A percentile compares a stretch with the other conserved stretches of the same genome.
These are phyloP conservation scores for Yamadazyma sp. DNA, from an alignment of 805 yeast species.

Conservation along the genomic window DNA sequence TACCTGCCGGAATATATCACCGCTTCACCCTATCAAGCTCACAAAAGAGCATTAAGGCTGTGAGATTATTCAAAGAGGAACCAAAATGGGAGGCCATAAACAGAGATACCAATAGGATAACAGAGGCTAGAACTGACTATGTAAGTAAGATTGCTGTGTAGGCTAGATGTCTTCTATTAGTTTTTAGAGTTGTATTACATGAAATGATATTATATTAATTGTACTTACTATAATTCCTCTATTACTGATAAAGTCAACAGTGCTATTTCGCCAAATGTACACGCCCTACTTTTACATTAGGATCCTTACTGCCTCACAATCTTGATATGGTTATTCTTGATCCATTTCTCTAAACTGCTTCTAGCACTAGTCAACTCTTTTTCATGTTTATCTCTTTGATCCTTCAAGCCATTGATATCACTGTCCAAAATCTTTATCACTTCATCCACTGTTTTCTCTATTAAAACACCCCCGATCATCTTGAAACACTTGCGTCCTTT, in stretches of 20 bases:
- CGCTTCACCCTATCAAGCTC: conserved; percentile 73
- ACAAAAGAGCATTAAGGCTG: conserved; percentile 65
- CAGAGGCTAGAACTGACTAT: conserved; percentile 38
- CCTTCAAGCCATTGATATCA: conserved; percentile 24
- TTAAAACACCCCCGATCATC: conserved; percentile 91
- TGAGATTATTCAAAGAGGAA: conserved; percentile 86
- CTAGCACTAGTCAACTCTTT: conserved; percentile 26
- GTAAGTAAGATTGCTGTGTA: conserved; percentile 30
- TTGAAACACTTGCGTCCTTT: conserved; percentile 76
- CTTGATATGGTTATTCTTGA: conserved; percentile 42
- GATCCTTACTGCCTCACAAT: conserved; percentile 29
- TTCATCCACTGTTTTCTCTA: conserved; percentile 78
- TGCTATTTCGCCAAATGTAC: too few relatives aligned
- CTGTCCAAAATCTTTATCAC: conserved; percentile 43
- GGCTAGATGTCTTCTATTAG: conserved; percentile 1
- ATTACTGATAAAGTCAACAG: too few relatives aligned
- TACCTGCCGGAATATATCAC: conserved; percentile 94
- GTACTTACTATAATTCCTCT: too few relatives aligned
- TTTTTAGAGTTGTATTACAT: conserved; percentile 1
- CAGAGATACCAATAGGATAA: conserved; percentile 47
- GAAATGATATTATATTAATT: too few relatives aligned
- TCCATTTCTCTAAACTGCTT: conserved; percentile 40
- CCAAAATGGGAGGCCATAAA: conserved; percentile 93
- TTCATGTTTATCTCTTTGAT: conserved; percentile 25
- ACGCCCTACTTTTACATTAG: too few relatives aligned